phyloP scores from a whole-genome alignment of 257 asterid species.

The Nicotiana benthamiana region DNA sequence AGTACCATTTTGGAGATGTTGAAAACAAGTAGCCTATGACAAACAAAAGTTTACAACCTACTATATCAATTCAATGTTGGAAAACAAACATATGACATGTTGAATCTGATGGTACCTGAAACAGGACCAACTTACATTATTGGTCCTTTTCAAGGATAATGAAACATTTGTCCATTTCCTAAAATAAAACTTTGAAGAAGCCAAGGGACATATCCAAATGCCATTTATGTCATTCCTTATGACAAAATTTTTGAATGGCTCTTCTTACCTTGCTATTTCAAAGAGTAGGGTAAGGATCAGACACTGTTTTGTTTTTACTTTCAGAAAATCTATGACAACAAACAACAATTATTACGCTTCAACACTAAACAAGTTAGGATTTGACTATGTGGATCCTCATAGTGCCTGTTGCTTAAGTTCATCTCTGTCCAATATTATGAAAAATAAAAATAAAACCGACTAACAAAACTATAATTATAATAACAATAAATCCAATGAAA shows the following conservation, averaged over 20 bases:
- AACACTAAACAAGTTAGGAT: too few relatives aligned
- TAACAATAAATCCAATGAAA: too few relatives aligned
- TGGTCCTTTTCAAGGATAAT: constrained; percentile 10
- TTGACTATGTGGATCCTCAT: too few relatives aligned
- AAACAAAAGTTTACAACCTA: not conserved
- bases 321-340: not conserved
- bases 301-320: not conserved
- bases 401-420: too few relatives aligned
- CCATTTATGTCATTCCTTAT: constrained; percentile 1
- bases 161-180: constrained; percentile 29
- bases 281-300: not conserved
- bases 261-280: not conserved
- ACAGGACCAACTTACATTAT: constrained; percentile 29
- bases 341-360: too few relatives aligned
- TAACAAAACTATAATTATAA: too few relatives aligned
- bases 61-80: constrained; percentile 3
- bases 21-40: not conserved
- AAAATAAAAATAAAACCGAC: too few relatives aligned
- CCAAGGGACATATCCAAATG: not conserved
- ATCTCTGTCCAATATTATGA: too few relatives aligned
- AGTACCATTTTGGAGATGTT: not conserved
- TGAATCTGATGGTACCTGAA: constrained; percentile 45
- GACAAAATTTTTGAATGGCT: not conserved
- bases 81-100: constrained; percentile 29
- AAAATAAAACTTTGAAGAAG: not conserved